A percentile compares a stretch with the other conserved stretches of the same genome.
Evolutionary conservation across 768 basidiomycete species (phyloP).

Genomic region (Leccinum truebloodii): DNA sequence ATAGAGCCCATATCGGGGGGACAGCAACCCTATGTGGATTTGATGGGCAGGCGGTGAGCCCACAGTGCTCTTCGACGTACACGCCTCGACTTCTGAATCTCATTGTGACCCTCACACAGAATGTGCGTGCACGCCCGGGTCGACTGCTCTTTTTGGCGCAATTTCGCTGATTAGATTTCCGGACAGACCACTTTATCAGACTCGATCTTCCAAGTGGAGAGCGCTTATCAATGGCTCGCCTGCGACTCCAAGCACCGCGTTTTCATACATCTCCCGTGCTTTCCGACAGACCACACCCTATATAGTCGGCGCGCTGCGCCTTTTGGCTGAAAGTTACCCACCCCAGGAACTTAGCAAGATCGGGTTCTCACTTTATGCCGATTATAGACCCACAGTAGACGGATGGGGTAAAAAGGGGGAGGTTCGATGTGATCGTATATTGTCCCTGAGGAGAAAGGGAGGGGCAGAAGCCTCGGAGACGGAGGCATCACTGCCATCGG

Average conservation of each 20-base stretch:
- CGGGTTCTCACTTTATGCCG: conserved; percentile 81
- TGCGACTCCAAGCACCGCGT: conserved; percentile 71
- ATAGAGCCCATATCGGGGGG: conserved; percentile 56
- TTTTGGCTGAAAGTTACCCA: conserved; percentile 62
- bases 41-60: conserved; percentile 74
- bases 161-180: conserved; percentile 8
- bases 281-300: conserved; percentile 79
- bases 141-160: background rate
- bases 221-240: conserved; percentile 75
- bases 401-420: conserved; percentile 87
- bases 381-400: conserved; percentile 80
- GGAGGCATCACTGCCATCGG: conserved; percentile 1
- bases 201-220: conserved; percentile 72
- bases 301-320: conserved; percentile 73
- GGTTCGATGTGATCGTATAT: conserved; percentile 66
- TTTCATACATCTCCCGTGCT: conserved; percentile 77
- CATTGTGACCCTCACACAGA: conserved; percentile 20
- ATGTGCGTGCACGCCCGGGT: conserved; percentile 37
- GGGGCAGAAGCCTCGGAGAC: conserved; percentile 17
- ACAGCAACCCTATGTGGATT: conserved; percentile 80
- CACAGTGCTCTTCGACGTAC: background rate
- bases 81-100: background rate
- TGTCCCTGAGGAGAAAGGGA: conserved; percentile 51
- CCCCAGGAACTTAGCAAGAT: conserved; percentile 58
- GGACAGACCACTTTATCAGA: conserved; percentile 75